These are phyloP conservation scores for Puccinia hordei DNA, from an alignment of 1,284 basidiomycete genomes.

Conservation along the genomic window DNA sequence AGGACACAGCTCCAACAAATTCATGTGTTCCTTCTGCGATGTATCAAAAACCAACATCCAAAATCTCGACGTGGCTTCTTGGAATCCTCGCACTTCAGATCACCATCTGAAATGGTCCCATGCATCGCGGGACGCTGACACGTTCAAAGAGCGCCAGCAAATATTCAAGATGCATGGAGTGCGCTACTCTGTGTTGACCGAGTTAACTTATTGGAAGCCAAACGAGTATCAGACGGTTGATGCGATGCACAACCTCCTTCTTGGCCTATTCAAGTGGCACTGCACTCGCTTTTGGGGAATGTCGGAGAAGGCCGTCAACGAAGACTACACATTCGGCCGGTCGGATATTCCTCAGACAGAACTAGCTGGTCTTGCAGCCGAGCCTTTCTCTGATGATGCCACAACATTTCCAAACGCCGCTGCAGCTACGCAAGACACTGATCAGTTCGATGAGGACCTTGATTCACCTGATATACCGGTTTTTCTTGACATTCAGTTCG, in stretches of 20 bases:
- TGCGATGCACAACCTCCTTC: slow-evolving; percentile 41
- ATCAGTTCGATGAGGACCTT: not conserved
- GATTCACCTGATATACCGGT: not conserved
- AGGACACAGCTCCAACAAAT: not conserved
- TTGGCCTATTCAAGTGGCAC: slow-evolving; percentile 34
- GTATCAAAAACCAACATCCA: slow-evolving; percentile 6
- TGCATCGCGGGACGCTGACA: not conserved
- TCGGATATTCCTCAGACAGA: not conserved
- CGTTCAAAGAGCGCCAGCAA: not conserved
- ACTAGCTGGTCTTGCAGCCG: not conserved
- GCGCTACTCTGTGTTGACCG: slow-evolving; percentile 10
- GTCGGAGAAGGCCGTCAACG: not conserved
- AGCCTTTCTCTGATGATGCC: not conserved
- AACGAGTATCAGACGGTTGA: slow-evolving; percentile 25
- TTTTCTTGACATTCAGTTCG: not conserved
- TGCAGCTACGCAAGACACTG: not conserved
- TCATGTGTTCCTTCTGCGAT: slow-evolving; percentile 50
- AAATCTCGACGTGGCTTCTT: slow-evolving; percentile 12
- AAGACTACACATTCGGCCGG: not conserved
- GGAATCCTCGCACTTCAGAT: not conserved
- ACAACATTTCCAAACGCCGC: too few species aligned
- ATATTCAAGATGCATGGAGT: slow-evolving; percentile 16
- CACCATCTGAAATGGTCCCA: slow-evolving; percentile 21
- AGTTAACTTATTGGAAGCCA: slow-evolving; percentile 29
- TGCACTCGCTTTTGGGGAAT: slow-evolving; percentile 26